Evolutionary conservation across 1,284 basidiomycete species (phyloP).

Genomic region (Marasmius oreades): DNA sequence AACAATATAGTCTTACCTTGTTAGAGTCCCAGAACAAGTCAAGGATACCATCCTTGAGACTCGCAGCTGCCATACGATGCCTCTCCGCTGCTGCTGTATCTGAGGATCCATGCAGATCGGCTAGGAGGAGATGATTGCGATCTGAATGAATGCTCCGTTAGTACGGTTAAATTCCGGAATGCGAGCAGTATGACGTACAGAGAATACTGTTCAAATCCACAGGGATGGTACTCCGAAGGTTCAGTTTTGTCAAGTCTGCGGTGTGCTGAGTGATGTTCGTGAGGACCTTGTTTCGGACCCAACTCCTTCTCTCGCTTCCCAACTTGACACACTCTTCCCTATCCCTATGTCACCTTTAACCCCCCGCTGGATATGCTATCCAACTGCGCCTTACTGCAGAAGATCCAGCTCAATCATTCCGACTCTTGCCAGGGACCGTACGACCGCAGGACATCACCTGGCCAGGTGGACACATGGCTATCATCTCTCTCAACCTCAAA

Average conservation of each 20-base stretch:
- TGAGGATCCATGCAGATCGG: constrained; percentile 54
- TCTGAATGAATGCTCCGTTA: constrained; percentile 40
- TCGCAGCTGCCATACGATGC: constrained; percentile 58
- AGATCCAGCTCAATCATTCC: constrained; percentile 31
- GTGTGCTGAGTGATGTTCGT: constrained; percentile 24
- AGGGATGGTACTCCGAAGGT: constrained; percentile 68
- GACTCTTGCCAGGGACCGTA: constrained; percentile 31
- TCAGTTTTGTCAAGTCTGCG: constrained; percentile 65
- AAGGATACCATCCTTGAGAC: constrained; percentile 66
- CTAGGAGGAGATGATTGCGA: constrained; percentile 59
- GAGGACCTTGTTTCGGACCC: constrained; percentile 35
- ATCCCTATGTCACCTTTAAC: constrained; percentile 13
- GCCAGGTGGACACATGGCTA: constrained; percentile 40
- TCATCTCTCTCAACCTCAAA: constrained; percentile 6
- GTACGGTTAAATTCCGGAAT: background rate
- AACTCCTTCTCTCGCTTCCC: constrained; percentile 30
- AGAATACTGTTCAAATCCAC: constrained; percentile 85
- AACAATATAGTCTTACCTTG: no score
- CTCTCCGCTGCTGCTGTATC: constrained; percentile 43
- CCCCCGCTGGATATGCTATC: constrained; percentile 27
- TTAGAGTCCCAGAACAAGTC: constrained; percentile 84
- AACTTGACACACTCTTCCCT: constrained; percentile 22
- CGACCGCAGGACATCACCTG: constrained; percentile 25
- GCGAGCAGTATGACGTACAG: constrained; percentile 45
- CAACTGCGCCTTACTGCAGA: constrained; percentile 39